Conservation (phyloP, 805 yeast species). For the Lipomyces oligophaga region DNA sequence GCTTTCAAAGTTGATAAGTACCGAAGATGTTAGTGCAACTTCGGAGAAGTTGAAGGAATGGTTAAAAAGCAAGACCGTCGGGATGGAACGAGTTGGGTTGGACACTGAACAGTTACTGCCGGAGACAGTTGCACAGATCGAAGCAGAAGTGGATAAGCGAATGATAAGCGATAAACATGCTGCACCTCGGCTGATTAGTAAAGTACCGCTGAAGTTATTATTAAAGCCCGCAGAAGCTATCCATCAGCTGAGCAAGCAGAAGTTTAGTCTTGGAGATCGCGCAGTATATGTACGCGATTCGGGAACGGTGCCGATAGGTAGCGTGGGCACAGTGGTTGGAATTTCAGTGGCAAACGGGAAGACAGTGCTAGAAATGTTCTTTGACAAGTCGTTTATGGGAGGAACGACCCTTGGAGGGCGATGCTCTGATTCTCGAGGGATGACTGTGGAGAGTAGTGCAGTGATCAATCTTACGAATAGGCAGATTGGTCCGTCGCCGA, state of each 20-base stretch:
- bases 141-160: constrained; percentile 47
- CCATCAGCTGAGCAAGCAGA: constrained; percentile 67
- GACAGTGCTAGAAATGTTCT: constrained; percentile 59
- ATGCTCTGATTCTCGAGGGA: constrained; percentile 72
- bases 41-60: constrained; percentile 37
- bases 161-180: constrained; percentile 36
- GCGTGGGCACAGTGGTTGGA: constrained; percentile 83
- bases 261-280: constrained; percentile 83
- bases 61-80: constrained; percentile 40
- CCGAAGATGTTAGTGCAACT: constrained; percentile 34
- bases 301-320: constrained; percentile 83
- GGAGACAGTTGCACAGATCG: constrained; percentile 63
- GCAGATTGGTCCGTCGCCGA: no score
- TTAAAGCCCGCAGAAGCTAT: constrained; percentile 70
- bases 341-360: constrained; percentile 15
- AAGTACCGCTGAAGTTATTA: constrained; percentile 81
- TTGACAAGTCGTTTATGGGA: constrained; percentile 77
- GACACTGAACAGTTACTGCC: constrained; percentile 76
- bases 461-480: constrained; percentile 71
- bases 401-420: constrained; percentile 81
- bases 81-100: constrained; percentile 59
- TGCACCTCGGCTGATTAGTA: constrained; percentile 49
- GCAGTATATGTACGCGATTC: constrained; percentile 77
- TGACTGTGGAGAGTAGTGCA: constrained; percentile 74
- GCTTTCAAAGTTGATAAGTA: constrained; percentile 5